Percentiles rank a stretch among this genome's conserved stretches.
Evolutionary conservation across 495 filamentous ascomycete genomes (phyloP).

Genomic region (Aspergillus affinis): DNA sequence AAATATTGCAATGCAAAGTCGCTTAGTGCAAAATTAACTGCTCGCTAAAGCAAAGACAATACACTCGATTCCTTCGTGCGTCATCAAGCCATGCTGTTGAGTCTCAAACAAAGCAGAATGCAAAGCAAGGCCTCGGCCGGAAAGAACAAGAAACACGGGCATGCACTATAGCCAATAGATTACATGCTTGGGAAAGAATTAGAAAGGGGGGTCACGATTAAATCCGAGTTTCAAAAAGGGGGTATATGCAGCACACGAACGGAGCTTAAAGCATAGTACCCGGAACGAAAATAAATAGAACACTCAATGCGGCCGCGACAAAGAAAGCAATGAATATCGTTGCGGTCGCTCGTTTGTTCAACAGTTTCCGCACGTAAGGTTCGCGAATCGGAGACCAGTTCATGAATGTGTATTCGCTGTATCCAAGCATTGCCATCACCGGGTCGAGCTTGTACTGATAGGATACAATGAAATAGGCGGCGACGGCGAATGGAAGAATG

Average conservation of each 20-base stretch:
- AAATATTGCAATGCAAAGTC: not conserved
- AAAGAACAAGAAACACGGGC: not conserved
- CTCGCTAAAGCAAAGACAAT: not conserved
- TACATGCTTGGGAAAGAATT: not conserved
- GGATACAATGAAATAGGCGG: slow-evolving; percentile 80
- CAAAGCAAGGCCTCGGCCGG: not conserved
- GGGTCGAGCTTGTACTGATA: slow-evolving; percentile 96
- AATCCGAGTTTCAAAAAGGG: not conserved
- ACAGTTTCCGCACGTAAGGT: slow-evolving; percentile 80
- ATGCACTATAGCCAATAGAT: not conserved
- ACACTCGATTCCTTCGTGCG: not conserved
- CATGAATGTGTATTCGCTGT: slow-evolving; percentile 94
- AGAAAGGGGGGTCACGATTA: not conserved
- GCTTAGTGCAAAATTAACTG: not conserved
- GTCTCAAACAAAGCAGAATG: not conserved
- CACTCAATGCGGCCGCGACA: slow-evolving; percentile 70
- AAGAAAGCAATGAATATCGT: slow-evolving; percentile 70
- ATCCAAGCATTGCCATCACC: slow-evolving; percentile 80
- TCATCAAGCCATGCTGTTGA: not conserved
- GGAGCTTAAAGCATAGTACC: slow-evolving; percentile 65
- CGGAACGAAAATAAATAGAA: slow-evolving; percentile 90
- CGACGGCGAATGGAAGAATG: slow-evolving; percentile 90
- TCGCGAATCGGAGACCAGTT: slow-evolving; percentile 82
- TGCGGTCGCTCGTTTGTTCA: slow-evolving; percentile 77
- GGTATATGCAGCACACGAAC: not conserved